Evolutionary conservation across 2,329 filamentous ascomycete species (phyloP), one percentile per base, ranked within the genome.

Genomic region (Basipetospora chlamydospora): DNA sequence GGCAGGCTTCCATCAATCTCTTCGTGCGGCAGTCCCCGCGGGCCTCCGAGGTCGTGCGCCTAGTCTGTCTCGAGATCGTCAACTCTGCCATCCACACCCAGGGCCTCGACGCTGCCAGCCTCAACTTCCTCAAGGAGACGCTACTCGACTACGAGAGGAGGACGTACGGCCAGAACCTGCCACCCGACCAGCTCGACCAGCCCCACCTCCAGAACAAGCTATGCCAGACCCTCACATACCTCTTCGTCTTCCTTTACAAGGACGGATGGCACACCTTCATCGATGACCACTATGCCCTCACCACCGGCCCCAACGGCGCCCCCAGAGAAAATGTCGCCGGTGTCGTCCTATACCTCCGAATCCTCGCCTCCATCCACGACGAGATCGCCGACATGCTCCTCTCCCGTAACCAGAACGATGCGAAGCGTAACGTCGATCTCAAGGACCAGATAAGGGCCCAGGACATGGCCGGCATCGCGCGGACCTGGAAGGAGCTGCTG

Each of bases 311-410:
- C 17, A 69, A 73, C 43, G 73, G 72, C 45, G 62, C 66, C 34
- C 58, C 59, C 29, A 70, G 66, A 44, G 76, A 85, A 52, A 94
- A 93, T 52, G 59, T 75, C 26, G 55, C 70, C 1, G 88, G 84
- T 3, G 81, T 90, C 33, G 64, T 87, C 23, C 74, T 98, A 47
- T 96, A 95, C 59, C 70, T 98, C 38, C 80, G 88, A 35, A 76
- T 95, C 44, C 69, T 96, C 32, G 73, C 79, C 45, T 90, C 87
- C 23, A 79, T 98, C 32, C 90, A 98, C 52, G 90, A 98, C 49
- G 90, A 98, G 57, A 95, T 98, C 50, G 90, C 88, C 44, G 90
- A 98, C 59, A 77, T 90, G 47, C 69, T 96, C 44, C 70, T 96
- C 37, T 76, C 80, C 33, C 75, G 88, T 26, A 77, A 85, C 35